Evolutionary conservation across 2,329 filamentous ascomycete genomes (phyloP).

Genomic region (Fusarium decemcellulare): DNA sequence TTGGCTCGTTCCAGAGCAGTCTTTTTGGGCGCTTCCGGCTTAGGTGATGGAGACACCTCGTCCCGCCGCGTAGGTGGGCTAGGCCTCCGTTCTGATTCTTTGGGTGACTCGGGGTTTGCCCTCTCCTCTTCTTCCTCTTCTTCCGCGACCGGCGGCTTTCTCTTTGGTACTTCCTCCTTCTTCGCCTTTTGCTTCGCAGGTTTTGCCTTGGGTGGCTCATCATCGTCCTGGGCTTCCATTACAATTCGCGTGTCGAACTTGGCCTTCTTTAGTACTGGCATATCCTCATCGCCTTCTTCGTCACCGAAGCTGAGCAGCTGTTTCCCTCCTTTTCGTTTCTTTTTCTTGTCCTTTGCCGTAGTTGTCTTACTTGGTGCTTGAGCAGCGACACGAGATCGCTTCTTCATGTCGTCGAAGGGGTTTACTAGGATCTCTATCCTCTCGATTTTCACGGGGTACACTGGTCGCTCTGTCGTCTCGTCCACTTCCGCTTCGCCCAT

Average conservation of each 20-base stretch:
- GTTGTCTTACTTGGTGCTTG: conserved; percentile 56
- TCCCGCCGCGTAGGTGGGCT: conserved; percentile 29
- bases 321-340: conserved; percentile 82
- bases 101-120: conserved; percentile 7
- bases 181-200: conserved; percentile 46
- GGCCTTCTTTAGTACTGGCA: conserved; percentile 78
- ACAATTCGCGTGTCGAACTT: conserved; percentile 86
- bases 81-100: conserved; percentile 26
- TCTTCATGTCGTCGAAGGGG: conserved; percentile 86
- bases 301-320: conserved; percentile 85
- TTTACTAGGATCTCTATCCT: conserved; percentile 83
- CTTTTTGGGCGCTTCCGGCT: conserved; percentile 55
- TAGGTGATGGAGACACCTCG: conserved; percentile 39
- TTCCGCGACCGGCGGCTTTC: conserved; percentile 30
- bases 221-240: conserved; percentile 62
- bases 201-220: conserved; percentile 47
- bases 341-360: conserved; percentile 69
- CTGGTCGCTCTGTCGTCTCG: conserved; percentile 83
- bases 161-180: conserved; percentile 47
- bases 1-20: conserved; percentile 78
- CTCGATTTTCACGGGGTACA: conserved; percentile 88
- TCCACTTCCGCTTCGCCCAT: conserved; percentile 91
- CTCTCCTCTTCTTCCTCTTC: conserved; percentile 24
- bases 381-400: conserved; percentile 71
- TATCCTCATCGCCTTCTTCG: conserved; percentile 69